Conservation (phyloP, 768 basidiomycete genomes). For the Termitomyces sp. region DNA sequence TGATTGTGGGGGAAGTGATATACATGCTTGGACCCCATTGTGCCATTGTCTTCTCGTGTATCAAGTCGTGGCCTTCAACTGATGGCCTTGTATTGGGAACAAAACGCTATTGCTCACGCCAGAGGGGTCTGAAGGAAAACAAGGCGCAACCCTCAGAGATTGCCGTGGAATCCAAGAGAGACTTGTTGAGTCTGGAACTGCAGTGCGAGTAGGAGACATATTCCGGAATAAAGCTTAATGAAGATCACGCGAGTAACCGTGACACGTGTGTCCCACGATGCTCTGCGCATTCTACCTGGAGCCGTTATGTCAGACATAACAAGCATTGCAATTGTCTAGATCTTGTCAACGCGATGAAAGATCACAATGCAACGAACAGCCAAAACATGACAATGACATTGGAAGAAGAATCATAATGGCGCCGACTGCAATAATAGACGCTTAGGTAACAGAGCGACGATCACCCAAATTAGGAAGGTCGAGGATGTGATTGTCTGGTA, state of each 20-base stretch:
- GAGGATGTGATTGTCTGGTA: too few species aligned
- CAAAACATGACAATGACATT: not conserved
- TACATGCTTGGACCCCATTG: conserved; percentile 5
- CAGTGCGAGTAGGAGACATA: not conserved
- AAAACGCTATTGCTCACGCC: not conserved
- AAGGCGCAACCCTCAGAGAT: not conserved
- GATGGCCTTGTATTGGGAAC: not conserved
- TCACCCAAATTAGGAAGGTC: not conserved
- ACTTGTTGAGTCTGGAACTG: not conserved
- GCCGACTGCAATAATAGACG: not conserved
- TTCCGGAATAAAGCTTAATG: not conserved
- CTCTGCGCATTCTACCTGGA: not conserved
- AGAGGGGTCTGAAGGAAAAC: too few species aligned
- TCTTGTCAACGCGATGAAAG: not conserved
- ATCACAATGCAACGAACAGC: not conserved
- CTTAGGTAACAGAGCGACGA: not conserved
- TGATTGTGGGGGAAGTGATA: conserved; percentile 7
- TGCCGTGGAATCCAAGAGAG: not conserved
- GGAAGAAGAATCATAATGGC: not conserved
- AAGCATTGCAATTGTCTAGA: not conserved
- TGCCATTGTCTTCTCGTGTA: conserved; percentile 7
- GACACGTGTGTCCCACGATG: not conserved
- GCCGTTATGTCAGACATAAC: not conserved
- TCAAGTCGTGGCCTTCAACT: conserved; percentile 1
- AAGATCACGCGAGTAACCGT: too few species aligned